Conservation (phyloP, 768 basidiomycete genomes). For the Trichaptum fuscoviolaceum region DNA sequence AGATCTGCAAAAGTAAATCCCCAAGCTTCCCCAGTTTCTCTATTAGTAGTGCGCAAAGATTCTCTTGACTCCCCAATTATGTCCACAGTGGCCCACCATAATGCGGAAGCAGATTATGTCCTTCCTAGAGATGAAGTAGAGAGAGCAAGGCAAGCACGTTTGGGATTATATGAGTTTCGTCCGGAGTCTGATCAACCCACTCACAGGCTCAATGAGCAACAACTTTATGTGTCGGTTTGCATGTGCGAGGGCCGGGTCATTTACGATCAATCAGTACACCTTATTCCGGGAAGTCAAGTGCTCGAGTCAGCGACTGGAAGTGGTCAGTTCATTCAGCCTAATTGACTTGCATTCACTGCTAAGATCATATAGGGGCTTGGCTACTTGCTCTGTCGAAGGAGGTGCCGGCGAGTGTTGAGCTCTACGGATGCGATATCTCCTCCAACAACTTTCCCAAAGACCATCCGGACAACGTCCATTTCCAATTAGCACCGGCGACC, state of each 20-base stretch:
- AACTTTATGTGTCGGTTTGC: not conserved
- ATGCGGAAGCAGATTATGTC: too few species aligned
- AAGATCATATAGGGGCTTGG: constrained; percentile 11
- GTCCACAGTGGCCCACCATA: too few species aligned
- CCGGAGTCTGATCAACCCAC: too few species aligned
- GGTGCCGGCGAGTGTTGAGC: constrained; percentile 7
- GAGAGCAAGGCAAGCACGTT: too few species aligned
- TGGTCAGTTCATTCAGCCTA: not conserved
- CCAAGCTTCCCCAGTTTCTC: too few species aligned
- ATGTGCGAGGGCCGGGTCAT: not conserved
- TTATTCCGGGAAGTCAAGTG: not conserved
- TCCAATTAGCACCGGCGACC: constrained; percentile 15
- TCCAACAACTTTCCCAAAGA: constrained; percentile 12
- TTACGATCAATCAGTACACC: not conserved
- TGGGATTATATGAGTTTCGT: too few species aligned
- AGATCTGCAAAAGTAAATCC: too few species aligned
- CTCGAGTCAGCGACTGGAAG: not conserved
- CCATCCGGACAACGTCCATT: constrained; percentile 11
- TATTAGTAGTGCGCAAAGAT: too few species aligned
- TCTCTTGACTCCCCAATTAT: too few species aligned
- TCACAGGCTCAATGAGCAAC: too few species aligned
- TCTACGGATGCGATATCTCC: constrained; percentile 15
- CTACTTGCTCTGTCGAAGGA: constrained; percentile 11
- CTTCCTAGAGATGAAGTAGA: too few species aligned
- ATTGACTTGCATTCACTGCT: not conserved